phyloP scores from a whole-genome alignment of 768 basidiomycete species.

The Podaxis carcinomalis region DNA sequence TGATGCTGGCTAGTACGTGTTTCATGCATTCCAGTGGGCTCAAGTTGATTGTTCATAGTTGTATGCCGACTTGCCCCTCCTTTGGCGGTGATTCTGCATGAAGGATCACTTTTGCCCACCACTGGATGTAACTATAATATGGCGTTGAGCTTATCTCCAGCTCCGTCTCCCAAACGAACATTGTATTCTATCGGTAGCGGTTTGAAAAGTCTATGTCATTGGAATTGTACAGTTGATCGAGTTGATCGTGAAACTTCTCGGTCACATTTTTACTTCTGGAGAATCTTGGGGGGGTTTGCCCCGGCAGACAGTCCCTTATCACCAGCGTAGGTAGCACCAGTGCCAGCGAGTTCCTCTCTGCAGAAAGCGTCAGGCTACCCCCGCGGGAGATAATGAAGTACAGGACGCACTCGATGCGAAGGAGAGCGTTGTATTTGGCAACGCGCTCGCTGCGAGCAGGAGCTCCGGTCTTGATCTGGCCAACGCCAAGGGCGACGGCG shows the following conservation, averaged over 20 bases:
- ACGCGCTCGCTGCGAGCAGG: conserved; percentile 96
- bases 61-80: background rate
- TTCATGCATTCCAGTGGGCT: background rate
- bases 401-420: conserved; percentile 78
- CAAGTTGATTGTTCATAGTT: background rate
- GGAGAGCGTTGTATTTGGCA: conserved; percentile 86
- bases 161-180: background rate
- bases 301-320: conserved; percentile 79
- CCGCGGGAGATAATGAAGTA: background rate
- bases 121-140: background rate
- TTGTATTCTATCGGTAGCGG: background rate
- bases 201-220: background rate
- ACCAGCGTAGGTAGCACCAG: conserved; percentile 69
- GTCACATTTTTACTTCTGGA: conserved; percentile 48
- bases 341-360: conserved; percentile 53
- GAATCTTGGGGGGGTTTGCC: conserved; percentile 62
- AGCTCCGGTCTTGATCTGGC: conserved; percentile 98
- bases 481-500: conserved; percentile 85
- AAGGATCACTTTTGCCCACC: background rate
- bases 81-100: background rate
- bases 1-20: background rate
- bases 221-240: background rate
- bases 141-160: no score
- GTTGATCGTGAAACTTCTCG: background rate
- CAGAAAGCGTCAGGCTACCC: conserved; percentile 6